phyloP scores from a whole-genome alignment of 768 basidiomycete species.

The Podaxis sp. region DNA sequence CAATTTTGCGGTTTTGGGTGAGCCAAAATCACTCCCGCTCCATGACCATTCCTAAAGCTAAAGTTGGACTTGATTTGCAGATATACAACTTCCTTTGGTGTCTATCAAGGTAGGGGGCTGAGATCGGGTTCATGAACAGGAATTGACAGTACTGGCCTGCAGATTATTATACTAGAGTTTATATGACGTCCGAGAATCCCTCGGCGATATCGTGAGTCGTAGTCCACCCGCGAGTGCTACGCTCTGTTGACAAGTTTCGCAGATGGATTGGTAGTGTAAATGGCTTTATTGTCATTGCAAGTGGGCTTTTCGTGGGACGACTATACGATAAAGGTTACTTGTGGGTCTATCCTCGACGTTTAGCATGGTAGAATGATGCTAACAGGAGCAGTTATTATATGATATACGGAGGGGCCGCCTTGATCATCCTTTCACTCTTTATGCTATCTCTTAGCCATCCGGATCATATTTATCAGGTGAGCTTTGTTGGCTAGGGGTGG shows the following conservation, averaged over 20 bases:
- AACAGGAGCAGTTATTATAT: conserved; percentile 20
- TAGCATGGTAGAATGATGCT: background rate
- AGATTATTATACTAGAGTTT: conserved; percentile 24
- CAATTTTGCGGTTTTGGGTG: conserved; percentile 22
- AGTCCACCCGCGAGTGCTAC: background rate
- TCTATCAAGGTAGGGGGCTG: conserved; percentile 18
- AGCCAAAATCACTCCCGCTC: background rate
- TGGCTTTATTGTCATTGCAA: conserved; percentile 19
- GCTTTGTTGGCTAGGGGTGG: background rate
- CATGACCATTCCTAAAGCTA: background rate
- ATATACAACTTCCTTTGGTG: conserved; percentile 22
- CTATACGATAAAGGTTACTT: conserved; percentile 26
- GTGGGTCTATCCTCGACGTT: conserved; percentile 13
- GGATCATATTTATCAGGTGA: conserved; percentile 27
- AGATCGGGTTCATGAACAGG: background rate
- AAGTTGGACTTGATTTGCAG: conserved; percentile 3
- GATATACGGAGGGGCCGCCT: conserved; percentile 23
- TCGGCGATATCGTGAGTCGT: conserved; percentile 19
- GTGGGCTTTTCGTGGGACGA: conserved; percentile 21
- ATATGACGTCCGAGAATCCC: conserved; percentile 17
- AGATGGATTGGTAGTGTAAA: conserved; percentile 27
- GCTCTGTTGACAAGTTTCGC: background rate
- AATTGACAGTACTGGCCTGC: background rate
- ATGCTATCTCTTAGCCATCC: conserved; percentile 26
- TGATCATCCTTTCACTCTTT: conserved; percentile 27